phyloP scores from a whole-genome alignment of 1,284 basidiomycete genomes.

The Rhodotorula sp. region DNA sequence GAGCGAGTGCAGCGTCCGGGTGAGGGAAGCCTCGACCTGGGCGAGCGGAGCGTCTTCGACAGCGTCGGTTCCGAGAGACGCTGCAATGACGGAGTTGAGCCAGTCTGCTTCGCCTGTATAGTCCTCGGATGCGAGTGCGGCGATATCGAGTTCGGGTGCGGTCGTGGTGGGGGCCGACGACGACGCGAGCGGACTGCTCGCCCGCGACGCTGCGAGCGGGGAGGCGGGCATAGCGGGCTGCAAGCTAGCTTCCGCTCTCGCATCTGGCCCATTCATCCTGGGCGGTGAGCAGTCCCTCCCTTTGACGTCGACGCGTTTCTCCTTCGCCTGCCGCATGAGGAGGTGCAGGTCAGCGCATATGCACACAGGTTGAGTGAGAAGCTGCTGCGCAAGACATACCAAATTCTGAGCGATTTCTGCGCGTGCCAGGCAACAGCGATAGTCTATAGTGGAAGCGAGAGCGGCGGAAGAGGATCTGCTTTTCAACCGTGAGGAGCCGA shows the following conservation, averaged over 20 bases:
- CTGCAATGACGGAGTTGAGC: slow-evolving; percentile 33
- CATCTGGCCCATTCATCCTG: neutral
- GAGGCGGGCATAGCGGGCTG: neutral
- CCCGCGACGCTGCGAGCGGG: neutral
- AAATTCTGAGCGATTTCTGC: neutral
- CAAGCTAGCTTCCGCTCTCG: neutral
- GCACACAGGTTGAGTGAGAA: neutral
- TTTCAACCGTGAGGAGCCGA: too few species aligned
- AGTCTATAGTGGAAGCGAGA: neutral
- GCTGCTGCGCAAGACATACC: neutral
- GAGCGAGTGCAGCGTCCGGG: slow-evolving; percentile 67
- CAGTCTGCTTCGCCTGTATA: slow-evolving; percentile 35
- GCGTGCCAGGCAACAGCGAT: too few species aligned
- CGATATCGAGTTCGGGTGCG: slow-evolving; percentile 18
- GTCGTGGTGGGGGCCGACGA: neutral
- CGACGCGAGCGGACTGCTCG: neutral
- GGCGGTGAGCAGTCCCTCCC: neutral
- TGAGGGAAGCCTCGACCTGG: slow-evolving; percentile 69
- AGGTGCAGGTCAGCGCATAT: neutral
- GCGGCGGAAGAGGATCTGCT: neutral
- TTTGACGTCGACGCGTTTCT: neutral
- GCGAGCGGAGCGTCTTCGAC: slow-evolving; percentile 51
- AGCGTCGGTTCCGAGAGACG: neutral
- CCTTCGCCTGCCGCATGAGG: too few species aligned
- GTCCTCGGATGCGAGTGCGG: slow-evolving; percentile 8